Evolutionary conservation across 257 asterid species (phyloP).

Genomic region (Solanum ossicruentum): DNA sequence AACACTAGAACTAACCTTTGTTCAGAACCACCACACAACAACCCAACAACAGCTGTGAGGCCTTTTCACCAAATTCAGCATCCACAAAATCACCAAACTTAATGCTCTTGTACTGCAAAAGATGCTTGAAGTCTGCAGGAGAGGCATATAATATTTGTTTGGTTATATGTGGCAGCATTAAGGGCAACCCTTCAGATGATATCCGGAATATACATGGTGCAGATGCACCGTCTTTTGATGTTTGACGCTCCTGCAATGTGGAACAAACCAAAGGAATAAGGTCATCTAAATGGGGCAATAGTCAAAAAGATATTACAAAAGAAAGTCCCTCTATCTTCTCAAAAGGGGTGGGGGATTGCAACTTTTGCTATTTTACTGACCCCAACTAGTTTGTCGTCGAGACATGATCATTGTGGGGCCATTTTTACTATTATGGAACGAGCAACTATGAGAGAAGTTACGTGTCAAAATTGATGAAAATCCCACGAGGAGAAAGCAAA

Average conservation of each 20-base stretch:
- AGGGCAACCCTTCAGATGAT: slow-evolving; percentile 93
- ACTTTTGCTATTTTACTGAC: background rate
- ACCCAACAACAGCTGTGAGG: slow-evolving; percentile 58
- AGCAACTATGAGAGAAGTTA: background rate
- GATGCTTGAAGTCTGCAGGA: slow-evolving; percentile 68
- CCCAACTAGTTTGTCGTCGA: background rate
- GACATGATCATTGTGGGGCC: background rate
- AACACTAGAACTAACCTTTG: slow-evolving; percentile 30
- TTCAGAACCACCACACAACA: slow-evolving; percentile 68
- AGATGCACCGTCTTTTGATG: slow-evolving; percentile 75
- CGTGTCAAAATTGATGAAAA: background rate
- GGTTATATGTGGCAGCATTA: slow-evolving; percentile 69
- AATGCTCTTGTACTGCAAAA: slow-evolving; percentile 63
- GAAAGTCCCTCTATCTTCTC: background rate
- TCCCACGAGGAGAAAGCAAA: background rate
- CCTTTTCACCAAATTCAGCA: slow-evolving; percentile 49
- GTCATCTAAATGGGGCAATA: background rate
- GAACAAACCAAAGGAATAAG: background rate
- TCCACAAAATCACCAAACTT: slow-evolving; percentile 66
- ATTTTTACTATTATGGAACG: background rate
- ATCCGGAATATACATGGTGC: slow-evolving; percentile 77
- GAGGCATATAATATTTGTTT: slow-evolving; percentile 71
- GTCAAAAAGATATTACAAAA: background rate
- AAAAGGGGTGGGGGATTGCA: background rate
- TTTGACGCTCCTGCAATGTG: slow-evolving; percentile 68